Evolutionary conservation across 495 filamentous ascomycete genomes (phyloP).

Genomic region (Durotheca rogersii): DNA sequence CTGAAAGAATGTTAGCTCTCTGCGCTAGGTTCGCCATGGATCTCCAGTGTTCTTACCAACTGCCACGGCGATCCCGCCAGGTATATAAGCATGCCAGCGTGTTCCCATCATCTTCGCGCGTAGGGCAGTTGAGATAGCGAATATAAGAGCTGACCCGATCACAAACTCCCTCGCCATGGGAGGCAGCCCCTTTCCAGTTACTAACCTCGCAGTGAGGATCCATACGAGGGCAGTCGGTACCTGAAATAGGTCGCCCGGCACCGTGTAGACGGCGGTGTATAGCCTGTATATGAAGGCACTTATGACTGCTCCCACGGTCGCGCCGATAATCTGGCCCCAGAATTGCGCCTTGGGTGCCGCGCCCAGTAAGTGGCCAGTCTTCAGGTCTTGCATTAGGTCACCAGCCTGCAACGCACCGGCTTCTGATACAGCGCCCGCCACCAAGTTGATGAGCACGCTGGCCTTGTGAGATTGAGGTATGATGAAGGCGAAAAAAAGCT

Average conservation of each 20-base stretch:
- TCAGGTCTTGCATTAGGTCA: constrained; percentile 97
- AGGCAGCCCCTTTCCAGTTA: constrained; percentile 90
- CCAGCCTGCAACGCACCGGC: constrained; percentile 92
- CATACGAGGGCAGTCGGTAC: constrained; percentile 94
- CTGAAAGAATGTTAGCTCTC: constrained; percentile 43
- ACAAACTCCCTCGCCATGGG: constrained; percentile 78
- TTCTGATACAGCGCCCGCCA: constrained; percentile 86
- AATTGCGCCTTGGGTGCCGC: constrained; percentile 94
- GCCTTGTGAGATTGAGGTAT: constrained; percentile 70
- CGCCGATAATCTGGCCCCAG: constrained; percentile 91
- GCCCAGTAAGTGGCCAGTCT: constrained; percentile 90
- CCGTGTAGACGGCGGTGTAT: constrained; percentile 84
- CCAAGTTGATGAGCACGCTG: constrained; percentile 85
- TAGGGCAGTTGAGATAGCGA: constrained; percentile 65
- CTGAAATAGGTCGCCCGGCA: constrained; percentile 87
- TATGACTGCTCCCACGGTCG: constrained; percentile 81
- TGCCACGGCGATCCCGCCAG: constrained; percentile 92
- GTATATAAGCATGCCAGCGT: constrained; percentile 63
- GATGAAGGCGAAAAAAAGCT: constrained; percentile 90
- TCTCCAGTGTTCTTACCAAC: constrained; percentile 57
- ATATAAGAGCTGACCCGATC: constrained; percentile 65
- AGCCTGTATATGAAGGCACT: constrained; percentile 86
- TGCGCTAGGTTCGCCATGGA: neutral
- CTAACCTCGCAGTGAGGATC: constrained; percentile 92
- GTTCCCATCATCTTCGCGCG: constrained; percentile 57